Conservation (phyloP, 371 early-diverging fungal species). For the Dichotomocladium elegans region DNA sequence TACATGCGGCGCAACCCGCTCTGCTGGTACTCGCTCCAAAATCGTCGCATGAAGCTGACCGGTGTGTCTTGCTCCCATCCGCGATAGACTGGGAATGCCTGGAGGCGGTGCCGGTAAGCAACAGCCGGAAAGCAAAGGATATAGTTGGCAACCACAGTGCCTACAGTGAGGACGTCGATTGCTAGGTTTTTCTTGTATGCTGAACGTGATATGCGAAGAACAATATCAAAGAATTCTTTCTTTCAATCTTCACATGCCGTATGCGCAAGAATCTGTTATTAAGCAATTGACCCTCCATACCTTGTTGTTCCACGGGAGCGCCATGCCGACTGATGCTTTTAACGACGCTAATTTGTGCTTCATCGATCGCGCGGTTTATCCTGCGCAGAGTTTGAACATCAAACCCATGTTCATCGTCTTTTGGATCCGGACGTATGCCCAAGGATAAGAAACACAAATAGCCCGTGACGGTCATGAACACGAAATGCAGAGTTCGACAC, state of each 20-base stretch:
- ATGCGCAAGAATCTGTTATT: not conserved
- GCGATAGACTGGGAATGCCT: slow-evolving; percentile 21
- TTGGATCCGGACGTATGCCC: slow-evolving; percentile 17
- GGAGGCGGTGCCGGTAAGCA: slow-evolving; percentile 48
- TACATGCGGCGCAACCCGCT: slow-evolving; percentile 50
- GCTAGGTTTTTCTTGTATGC: slow-evolving; percentile 50
- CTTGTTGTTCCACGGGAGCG: slow-evolving; percentile 28
- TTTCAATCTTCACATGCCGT: not conserved
- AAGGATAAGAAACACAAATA: slow-evolving; percentile 31
- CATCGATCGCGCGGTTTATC: slow-evolving; percentile 11
- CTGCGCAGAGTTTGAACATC: no score
- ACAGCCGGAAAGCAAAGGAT: slow-evolving; percentile 56
- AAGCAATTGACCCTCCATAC: slow-evolving; percentile 6
- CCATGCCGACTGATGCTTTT: slow-evolving; percentile 26
- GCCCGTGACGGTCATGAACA: slow-evolving; percentile 33
- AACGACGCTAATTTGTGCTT: slow-evolving; percentile 28
- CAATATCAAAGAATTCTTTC: not conserved
- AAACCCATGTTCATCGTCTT: slow-evolving; percentile 17
- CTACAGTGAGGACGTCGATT: slow-evolving; percentile 47
- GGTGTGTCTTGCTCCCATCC: slow-evolving; percentile 37
- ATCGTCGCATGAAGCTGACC: slow-evolving; percentile 25
- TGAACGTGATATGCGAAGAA: not conserved
- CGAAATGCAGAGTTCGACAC: not conserved
- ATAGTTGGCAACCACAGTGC: slow-evolving; percentile 56
- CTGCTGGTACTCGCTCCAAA: slow-evolving; percentile 23